Conservation (phyloP, 164 flowering plant genomes). For the Protea cynaroides region DNA sequence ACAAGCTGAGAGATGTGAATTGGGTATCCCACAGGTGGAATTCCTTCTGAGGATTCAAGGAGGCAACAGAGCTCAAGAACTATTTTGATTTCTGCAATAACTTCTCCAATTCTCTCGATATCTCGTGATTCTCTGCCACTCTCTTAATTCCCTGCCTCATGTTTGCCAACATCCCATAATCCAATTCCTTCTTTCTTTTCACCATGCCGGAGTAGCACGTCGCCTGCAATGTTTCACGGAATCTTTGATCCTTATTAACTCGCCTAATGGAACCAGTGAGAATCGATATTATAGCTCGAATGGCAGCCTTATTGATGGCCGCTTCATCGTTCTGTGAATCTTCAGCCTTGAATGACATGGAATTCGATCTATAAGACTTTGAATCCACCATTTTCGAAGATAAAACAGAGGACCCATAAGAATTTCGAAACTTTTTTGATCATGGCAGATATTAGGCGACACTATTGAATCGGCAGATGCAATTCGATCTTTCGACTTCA, state of each 20-base stretch:
- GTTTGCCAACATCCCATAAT: slow-evolving; percentile 29
- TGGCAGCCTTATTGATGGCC: slow-evolving; percentile 45
- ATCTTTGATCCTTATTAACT: slow-evolving; percentile 35
- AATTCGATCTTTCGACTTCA: slow-evolving; percentile 13
- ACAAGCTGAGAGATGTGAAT: slow-evolving; percentile 51
- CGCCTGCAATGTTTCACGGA: slow-evolving; percentile 27
- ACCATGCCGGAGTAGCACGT: slow-evolving; percentile 35
- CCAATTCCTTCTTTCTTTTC: slow-evolving; percentile 16
- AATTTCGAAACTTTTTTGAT: slow-evolving; percentile 25
- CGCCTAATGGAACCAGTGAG: slow-evolving; percentile 49
- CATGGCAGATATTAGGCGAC: slow-evolving; percentile 48
- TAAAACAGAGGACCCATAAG: slow-evolving; percentile 23
- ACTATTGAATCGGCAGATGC: slow-evolving; percentile 21
- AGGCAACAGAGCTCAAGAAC: slow-evolving; percentile 36
- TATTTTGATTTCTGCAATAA: slow-evolving; percentile 29
- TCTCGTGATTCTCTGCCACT: slow-evolving; percentile 18
- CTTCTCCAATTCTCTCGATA: slow-evolving; percentile 26
- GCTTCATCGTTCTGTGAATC: slow-evolving; percentile 25
- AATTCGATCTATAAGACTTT: too few species aligned
- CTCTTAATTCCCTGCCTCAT: slow-evolving; percentile 46
- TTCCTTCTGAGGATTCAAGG: slow-evolving; percentile 31
- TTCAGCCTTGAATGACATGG: too few species aligned
- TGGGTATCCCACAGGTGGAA: slow-evolving; percentile 34
- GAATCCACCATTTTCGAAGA: slow-evolving; percentile 24
- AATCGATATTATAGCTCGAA: slow-evolving; percentile 50